Evolutionary conservation across 78 protist genomes (phyloP), one percentile per base, ranked within the genome.

Genomic region (Diacronema lutheri): DNA sequence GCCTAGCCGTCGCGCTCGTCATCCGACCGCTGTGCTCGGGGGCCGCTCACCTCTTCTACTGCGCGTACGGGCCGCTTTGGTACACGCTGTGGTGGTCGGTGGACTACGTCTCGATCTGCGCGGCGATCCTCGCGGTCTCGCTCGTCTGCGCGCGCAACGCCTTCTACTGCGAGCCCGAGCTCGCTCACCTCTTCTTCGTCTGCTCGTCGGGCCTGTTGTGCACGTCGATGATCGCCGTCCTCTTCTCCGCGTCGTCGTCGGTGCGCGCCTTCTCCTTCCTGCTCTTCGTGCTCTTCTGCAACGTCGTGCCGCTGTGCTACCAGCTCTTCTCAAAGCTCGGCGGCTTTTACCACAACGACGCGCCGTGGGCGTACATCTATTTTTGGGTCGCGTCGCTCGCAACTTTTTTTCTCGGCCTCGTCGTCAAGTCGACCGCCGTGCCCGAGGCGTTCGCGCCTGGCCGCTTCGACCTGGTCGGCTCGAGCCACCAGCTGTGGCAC

Each of bases 11-110:
- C 76, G 44, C 76, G 35, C 37, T 1, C 0, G n/a, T 69, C 31
- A 14, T 69, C 11, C 76, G 76, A 12, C 76, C 76, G 76, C 76
- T 69, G 40, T 69, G 76, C 76, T 69, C 76, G 55, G 44, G 23
- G 23, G 16, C 37, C 14, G 76, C 76, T 13, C 76, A 69, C 76
- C 55, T 69, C 40, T 23, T 69, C 19, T 46, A 69, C 46, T 69
- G 76, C 76, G 37, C 55, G 23, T 21, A n/a, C 46, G 76, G 29
- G 11, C 19, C 23, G 16, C 23, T 50, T 7, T 44, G 16, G 11
- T 69, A 69, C 76, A 38, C 37, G 40, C 9, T 26, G n/a, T 69
- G 76, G 76, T 69, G 76, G 76, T 23, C 25, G 25, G 29, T 35
- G n/a, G 76, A 69, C 76, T 69, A 69, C 46, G 4, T 16, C 76